Evolutionary conservation across 371 early-diverging fungal genomes (phyloP).

Genomic region (Quaeritorhiza haematococci): DNA sequence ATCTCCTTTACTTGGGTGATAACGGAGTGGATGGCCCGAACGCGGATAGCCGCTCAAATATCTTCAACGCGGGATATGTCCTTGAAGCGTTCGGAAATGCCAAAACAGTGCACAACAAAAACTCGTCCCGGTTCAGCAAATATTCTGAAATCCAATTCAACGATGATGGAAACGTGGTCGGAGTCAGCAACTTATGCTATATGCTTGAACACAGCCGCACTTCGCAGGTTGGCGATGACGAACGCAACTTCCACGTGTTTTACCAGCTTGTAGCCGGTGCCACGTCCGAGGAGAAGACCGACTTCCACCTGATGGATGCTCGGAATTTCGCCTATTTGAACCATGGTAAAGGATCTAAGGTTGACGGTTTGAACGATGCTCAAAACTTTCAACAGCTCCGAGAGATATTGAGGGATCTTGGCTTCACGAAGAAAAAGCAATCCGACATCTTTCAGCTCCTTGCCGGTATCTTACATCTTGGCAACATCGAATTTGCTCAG

Average conservation of each 20-base stretch:
- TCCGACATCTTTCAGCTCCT: conserved; percentile 54
- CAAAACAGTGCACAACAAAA: conserved; percentile 99
- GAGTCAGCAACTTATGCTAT: conserved; percentile 95
- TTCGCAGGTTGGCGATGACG: conserved; percentile 25
- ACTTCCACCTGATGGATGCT: conserved; percentile 69
- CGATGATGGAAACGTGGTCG: conserved; percentile 70
- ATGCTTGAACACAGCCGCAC: conserved; percentile 93
- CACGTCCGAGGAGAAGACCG: conserved; percentile 73
- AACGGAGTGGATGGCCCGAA: too few relatives aligned
- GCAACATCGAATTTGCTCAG: conserved; percentile 28
- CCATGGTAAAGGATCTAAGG: conserved; percentile 76
- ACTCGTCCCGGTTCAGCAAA: conserved; percentile 98
- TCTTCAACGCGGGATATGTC: too few relatives aligned
- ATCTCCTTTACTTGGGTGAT: conserved; percentile 20
- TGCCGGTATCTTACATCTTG: conserved; percentile 29
- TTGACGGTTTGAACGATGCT: conserved; percentile 85
- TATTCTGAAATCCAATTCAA: conserved; percentile 85
- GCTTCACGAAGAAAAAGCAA: conserved; percentile 76
- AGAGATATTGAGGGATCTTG: conserved; percentile 92
- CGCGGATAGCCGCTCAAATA: too few relatives aligned
- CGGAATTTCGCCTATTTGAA: conserved; percentile 80
- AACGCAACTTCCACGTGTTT: conserved; percentile 99
- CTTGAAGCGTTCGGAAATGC: conserved; percentile 96
- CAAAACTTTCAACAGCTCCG: too few relatives aligned
- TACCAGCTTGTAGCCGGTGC: conserved; percentile 93